A percentile compares a stretch with the other conserved stretches of the same genome.
phyloP scores from a whole-genome alignment of 2,329 filamentous ascomycete species.

The Mariannaea sp. region DNA sequence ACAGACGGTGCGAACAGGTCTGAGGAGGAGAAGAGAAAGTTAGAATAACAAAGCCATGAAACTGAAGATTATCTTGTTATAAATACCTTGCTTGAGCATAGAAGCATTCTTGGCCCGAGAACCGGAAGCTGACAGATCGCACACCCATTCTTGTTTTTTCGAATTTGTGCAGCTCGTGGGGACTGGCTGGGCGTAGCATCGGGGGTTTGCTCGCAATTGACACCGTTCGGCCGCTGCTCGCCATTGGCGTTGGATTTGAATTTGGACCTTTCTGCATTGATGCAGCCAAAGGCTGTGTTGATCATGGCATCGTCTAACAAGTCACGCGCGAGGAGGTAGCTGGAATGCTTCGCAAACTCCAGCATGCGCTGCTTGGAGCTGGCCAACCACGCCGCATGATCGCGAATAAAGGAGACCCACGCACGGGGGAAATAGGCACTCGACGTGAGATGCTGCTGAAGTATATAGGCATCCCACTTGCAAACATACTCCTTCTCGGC shows the following conservation, averaged over 20 bases:
- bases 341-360: slow-evolving; percentile 61
- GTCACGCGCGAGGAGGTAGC: slow-evolving; percentile 55
- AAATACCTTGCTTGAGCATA: slow-evolving; percentile 57
- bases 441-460: slow-evolving; percentile 56
- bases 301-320: slow-evolving; percentile 52
- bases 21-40: slow-evolving; percentile 38
- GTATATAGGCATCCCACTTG: slow-evolving; percentile 62
- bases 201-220: slow-evolving; percentile 16
- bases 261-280: slow-evolving; percentile 50
- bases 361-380: slow-evolving; percentile 52
- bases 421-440: slow-evolving; percentile 56
- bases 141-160: slow-evolving; percentile 53
- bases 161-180: slow-evolving; percentile 43
- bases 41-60: slow-evolving; percentile 7
- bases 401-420: slow-evolving; percentile 57
- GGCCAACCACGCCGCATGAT: slow-evolving; percentile 59
- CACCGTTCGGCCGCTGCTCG: slow-evolving; percentile 17
- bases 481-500: slow-evolving; percentile 63
- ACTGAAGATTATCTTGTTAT: neutral
- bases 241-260: slow-evolving; percentile 14
- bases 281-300: slow-evolving; percentile 47
- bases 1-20: slow-evolving; percentile 51
- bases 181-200: slow-evolving; percentile 36
- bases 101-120: slow-evolving; percentile 51
- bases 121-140: slow-evolving; percentile 54